Evolutionary conservation across 225 moss, liverwort and hornwort genomes (phyloP), one percentile per base, ranked within the genome.

Genomic region (Pleurozium schreberi): DNA sequence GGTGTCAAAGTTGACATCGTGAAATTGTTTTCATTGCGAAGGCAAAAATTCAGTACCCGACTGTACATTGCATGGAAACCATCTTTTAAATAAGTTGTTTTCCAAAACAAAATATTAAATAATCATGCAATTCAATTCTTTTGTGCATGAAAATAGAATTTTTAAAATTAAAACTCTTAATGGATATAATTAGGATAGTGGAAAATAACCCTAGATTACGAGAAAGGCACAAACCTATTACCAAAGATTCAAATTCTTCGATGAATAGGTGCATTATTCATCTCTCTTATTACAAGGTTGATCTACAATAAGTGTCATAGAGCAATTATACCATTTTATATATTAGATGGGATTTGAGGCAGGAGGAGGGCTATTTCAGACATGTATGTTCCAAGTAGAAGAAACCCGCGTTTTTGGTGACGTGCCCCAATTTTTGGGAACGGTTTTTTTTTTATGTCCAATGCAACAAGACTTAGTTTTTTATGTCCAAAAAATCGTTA

Each of bases 211-310:
- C 2, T 26, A 8, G 15, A 69, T 55, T 55, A 5, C 55, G 5
- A 55, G 6, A 55, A 23, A 0, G 9, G 14, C 1, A 5, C 8
- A 25, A 40, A 1, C 43, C 15, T 43, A 27, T 70, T 3, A 27
- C 70, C 42, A 70, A 70, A 43, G 13, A 10, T 16, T 20, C 5
- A 43, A 1, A 43, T 43, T 71, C 5, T 73, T 74, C 2, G 6
- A 74, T 73, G 3, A 45, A 30, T 30, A 73, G 17, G 17, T 73
- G 11, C 18, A 73, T 18, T 47, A 1, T 30, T 18, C 0, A 1
- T 30, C 18, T 6, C 8, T 14, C 8, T 43, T 1, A 0, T 27
- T 43, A 17, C 0, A 18, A 1, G 1, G 1, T 30, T 74, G 1
- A 26, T 6, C 47, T 45, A 71, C 17, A 2, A 6, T 45, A 6